Base-by-base conservation (phyloP, 805 yeast species). In the Ogataea neopini region DNA sequence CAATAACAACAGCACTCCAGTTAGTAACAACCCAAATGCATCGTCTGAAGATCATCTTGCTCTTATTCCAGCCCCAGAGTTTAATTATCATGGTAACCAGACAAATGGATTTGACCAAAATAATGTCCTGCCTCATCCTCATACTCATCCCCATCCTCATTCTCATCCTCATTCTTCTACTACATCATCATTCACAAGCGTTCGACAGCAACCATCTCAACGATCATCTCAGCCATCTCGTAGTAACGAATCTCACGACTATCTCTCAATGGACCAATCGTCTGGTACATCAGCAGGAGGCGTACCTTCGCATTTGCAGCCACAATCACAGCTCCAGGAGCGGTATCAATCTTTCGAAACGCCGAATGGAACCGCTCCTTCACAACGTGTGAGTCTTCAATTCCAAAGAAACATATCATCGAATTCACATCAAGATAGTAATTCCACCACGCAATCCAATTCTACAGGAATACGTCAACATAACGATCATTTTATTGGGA, bases 271-370 rank as follows among this genome's bases (percentile, higher is more conserved):
- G 49, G 58, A 49, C 18, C 34, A 30, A 30, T 14, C 34, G 34
- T 14, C 34, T 14, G 11, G 34, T 15, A 6, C 32, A 3, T 17
- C 42, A 25, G 17, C 20, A 14, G 25, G 25, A 28, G 22, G 22
- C 14, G 32, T 26, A 17, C 32, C 10, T 5, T 11, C 23, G 28
- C 33, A 18, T 17, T 10, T 19, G 23, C 32, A 26, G 2, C 42
- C 30, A 20, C 47, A 43, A 17, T 20, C 34, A n/a, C 46, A 38
- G 5, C 23, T 40, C 6, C 32, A 47, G 17, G 59, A 55, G 20
- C 47, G 59, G 35, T 55, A 45, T 43, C 51, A 47, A 32, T 15
- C 54, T 13, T 55, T 50, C 39, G 59, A 55, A 30, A 54, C 48
- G 23, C 34, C 48, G 17, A 30, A n/a, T 30, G 34, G 34, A 14